These are phyloP conservation scores for Pythium dissimile DNA, from an alignment of 352 stramenopile genomes.

Conservation along the genomic window DNA sequence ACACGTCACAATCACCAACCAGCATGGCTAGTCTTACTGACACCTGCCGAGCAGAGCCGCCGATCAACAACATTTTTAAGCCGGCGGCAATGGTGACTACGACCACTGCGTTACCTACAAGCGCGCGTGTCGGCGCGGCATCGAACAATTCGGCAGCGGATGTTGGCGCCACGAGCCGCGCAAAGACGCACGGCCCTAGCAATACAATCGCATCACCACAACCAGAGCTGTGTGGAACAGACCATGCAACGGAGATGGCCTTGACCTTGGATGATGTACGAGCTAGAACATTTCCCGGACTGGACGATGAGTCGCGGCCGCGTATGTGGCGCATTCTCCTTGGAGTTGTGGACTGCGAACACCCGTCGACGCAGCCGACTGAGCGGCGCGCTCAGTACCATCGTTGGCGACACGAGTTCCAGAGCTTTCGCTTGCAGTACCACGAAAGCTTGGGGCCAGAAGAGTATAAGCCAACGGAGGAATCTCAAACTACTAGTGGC, in stretches of 20 bases:
- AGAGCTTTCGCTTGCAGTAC: slow-evolving; percentile 7
- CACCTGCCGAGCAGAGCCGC: no score
- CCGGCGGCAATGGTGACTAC: slow-evolving; percentile 22
- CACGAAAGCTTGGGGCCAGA: not conserved
- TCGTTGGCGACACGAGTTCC: slow-evolving; percentile 20
- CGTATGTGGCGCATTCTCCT: slow-evolving; percentile 19
- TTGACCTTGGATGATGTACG: slow-evolving; percentile 9
- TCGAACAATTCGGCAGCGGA: not conserved
- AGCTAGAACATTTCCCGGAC: slow-evolving; percentile 10
- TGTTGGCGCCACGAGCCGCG: not conserved
- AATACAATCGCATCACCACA: no score
- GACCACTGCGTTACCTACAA: slow-evolving; percentile 5
- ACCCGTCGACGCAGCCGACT: not conserved
- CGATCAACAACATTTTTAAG: no score
- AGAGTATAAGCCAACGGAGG: slow-evolving; percentile 11
- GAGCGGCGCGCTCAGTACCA: slow-evolving; percentile 25
- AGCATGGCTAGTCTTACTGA: not conserved
- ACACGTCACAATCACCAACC: not conserved
- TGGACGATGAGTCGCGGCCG: slow-evolving; percentile 3
- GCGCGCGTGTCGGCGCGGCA: not conserved
- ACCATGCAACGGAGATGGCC: not conserved
- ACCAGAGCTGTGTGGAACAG: no score
- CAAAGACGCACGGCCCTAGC: not conserved
- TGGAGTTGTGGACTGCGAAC: slow-evolving; percentile 2
- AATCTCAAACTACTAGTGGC: no score